Evolutionary conservation across 2,329 filamentous ascomycete genomes (phyloP), one percentile per base, ranked within the genome.

Genomic region (Exophiala spinifera): DNA sequence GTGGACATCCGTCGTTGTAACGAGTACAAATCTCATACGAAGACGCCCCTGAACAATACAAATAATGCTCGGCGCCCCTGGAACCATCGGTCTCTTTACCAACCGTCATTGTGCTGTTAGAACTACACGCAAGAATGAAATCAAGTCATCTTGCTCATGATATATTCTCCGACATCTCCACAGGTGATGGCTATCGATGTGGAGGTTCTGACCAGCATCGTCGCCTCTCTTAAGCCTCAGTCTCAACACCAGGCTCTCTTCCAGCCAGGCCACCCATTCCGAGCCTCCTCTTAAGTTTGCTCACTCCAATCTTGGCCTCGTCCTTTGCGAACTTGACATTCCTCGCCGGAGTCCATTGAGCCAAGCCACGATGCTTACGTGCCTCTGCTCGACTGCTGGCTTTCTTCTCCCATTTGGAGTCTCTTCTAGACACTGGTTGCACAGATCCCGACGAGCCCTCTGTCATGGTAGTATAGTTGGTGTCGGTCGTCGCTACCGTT

Each of bases 301-400:
- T 79, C 4, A 91, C 71, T 0, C 88, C 89, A 72, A 86, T 91
- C 65, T 87, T 86, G 0, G 88, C 84, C 75, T 97, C 89, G 65
- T 96, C 80, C 73, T 94, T 95, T 40, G 86, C 91, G 69, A 96
- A 97, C 62, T 85, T 84, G 19, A 84, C 77, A 67, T 96, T 96
- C 37, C 92, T 80, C 68, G 91, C 88, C 0, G 92, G 91, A 66
- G 85, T 88, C 91, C 91, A 97, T 70, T 97, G 92, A 89, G 96
- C 95, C 67, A 96, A 66, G 0, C 92, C 92, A 10, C 91, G 80
- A 63, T 96, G 91, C 73, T 91, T 90, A 0, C 91, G 82, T 69
- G 91, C 87, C 68, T 96, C 78, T 31, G 69, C 73, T 44, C 72
- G 70, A 56, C 69, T 70, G 48, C 72, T 72, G 10, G 68, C 69